Evolutionary conservation across 768 basidiomycete genomes (phyloP), one percentile per base, ranked within the genome.

Genomic region (Cyathus striatus): DNA sequence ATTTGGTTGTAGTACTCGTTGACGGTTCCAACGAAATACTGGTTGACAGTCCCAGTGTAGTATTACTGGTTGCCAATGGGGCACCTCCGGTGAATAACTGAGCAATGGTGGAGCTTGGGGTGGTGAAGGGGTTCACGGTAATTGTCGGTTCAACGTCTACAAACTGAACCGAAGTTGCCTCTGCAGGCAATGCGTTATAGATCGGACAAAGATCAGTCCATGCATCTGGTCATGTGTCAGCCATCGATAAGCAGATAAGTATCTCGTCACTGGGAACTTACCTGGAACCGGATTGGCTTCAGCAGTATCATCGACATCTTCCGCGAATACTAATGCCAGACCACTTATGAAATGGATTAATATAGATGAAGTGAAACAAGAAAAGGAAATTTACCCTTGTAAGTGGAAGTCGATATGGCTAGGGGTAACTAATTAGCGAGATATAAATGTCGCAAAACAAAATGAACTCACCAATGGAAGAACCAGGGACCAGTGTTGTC

Each of bases 321-420:
- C 69, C 0, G 66, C 69, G 34, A 73, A 63, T 5, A 71, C 65
- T 14, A 73, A 45, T 2, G 69, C 69, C 12, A 71, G 57, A n/a
- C 71, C 71, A 1, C 53, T 45, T 24, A 24, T 14, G 25, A 4
- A 23, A 7, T 18, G 23, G 21, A 17, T 16, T 7, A 7, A 44
- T 22, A 30, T 16, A 42, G 32, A 18, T 25, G 13, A 32, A 22
- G 13, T 6, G 25, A 39, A 21, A 10, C 6, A 12, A 12, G 32
- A 30, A 18, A 12, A 36, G 9, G 23, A 21, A 23, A 49, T 68
- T 45, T 50, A 70, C 66, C 55, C 51, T 12, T 69, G 57, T 6
- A 76, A 53, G 58, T 79, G 77, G 64, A 72, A 77, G 42, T 78
- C 74, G 42, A 78, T 78, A 49, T 78, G 75, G 45, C 73, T 73